Conservation (phyloP, 768 basidiomycete species). For the Mycena galopus region DNA sequence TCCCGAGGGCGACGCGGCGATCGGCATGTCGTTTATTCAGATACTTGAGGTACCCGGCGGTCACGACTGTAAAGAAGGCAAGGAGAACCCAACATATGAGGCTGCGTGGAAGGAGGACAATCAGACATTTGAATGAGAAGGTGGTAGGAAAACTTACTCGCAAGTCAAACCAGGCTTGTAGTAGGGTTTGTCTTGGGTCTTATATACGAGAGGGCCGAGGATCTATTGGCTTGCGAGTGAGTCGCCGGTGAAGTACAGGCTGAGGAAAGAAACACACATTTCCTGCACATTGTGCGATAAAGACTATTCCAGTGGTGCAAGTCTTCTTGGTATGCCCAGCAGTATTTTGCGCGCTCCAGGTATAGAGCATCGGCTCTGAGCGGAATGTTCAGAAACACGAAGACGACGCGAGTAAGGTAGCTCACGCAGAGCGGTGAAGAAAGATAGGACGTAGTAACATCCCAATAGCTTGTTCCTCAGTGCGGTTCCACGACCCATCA, state of each 20-base stretch:
- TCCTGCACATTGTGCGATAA: constrained; percentile 61
- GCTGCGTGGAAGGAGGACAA: constrained; percentile 30
- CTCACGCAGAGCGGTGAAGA: constrained; percentile 52
- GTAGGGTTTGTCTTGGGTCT: constrained; percentile 51
- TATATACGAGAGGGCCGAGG: constrained; percentile 54
- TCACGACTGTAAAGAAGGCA: constrained; percentile 49
- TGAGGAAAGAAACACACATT: constrained; percentile 47
- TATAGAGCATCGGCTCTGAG: constrained; percentile 55
- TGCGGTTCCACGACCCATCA: constrained; percentile 47
- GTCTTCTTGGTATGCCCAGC: constrained; percentile 59
- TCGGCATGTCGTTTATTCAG: constrained; percentile 54
- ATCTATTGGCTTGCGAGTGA: constrained; percentile 40
- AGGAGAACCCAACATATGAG: constrained; percentile 56
- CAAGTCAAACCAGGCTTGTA: constrained; percentile 56
- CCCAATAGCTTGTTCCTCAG: constrained; percentile 48
- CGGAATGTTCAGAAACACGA: background rate
- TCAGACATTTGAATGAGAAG: background rate
- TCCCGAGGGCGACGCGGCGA: constrained; percentile 50
- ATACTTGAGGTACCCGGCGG: constrained; percentile 51
- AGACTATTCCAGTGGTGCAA: constrained; percentile 57
- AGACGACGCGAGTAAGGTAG: background rate
- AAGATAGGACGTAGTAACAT: constrained; percentile 55
- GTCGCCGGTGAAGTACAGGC: background rate
- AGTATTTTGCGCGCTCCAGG: constrained; percentile 57
- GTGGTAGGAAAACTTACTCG: constrained; percentile 41